A percentile compares a stretch with the other conserved stretches of the same genome.
Evolutionary conservation across 2,329 filamentous ascomycete species (phyloP).

Genomic region (Aureobasidium namibiae): DNA sequence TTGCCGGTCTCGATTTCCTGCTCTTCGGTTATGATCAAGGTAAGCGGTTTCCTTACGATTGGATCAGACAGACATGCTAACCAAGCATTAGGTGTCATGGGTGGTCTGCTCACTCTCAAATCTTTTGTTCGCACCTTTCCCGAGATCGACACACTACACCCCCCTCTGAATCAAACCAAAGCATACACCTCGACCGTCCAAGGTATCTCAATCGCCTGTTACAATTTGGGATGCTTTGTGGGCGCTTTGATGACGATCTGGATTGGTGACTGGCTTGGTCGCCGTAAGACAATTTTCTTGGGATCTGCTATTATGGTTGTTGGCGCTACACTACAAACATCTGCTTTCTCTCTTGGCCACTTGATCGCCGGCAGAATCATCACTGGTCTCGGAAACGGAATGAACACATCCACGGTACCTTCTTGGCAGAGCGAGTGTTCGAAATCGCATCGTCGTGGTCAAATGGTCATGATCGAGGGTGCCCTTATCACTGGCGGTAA

Average conservation of each 20-base stretch:
- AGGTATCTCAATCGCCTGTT: conserved; percentile 36
- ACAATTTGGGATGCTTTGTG: conserved; percentile 42
- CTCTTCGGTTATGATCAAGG: conserved; percentile 32
- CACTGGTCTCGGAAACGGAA: conserved; percentile 43
- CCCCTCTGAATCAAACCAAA: conserved; percentile 8
- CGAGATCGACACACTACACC: conserved; percentile 26
- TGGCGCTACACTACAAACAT: conserved; percentile 40
- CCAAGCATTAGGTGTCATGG: conserved; percentile 31
- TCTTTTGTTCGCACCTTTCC: conserved; percentile 36
- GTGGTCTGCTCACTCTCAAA: conserved; percentile 34
- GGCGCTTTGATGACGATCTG: conserved; percentile 43
- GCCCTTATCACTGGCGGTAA: conserved; percentile 39
- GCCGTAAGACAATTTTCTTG: conserved; percentile 41
- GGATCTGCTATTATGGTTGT: conserved; percentile 43
- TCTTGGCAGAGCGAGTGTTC: conserved; percentile 46
- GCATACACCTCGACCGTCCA: conserved; percentile 20
- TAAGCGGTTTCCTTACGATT: not conserved
- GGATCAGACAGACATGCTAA: not conserved
- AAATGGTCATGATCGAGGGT: conserved; percentile 47
- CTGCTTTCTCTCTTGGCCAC: conserved; percentile 35
- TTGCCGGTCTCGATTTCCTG: conserved; percentile 35
- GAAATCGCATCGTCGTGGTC: conserved; percentile 42
- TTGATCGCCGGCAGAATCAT: conserved; percentile 45
- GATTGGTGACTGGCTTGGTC: conserved; percentile 41
- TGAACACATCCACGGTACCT: conserved; percentile 46